phyloP scores from a whole-genome alignment of 495 filamentous ascomycete species.

The Corynascus novoguineensis region DNA sequence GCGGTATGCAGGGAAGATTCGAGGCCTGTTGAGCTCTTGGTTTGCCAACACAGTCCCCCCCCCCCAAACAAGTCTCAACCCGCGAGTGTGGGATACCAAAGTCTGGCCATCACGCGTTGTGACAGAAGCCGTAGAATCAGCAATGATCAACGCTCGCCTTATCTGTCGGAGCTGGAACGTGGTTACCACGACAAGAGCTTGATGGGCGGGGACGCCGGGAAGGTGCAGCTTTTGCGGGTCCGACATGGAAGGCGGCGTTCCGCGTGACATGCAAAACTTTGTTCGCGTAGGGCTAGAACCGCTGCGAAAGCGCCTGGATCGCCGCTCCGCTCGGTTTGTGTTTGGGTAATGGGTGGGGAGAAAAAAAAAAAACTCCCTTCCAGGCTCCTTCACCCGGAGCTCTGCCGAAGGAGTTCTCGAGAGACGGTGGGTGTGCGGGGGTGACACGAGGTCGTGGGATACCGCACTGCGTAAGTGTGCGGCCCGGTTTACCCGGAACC shows the following conservation, averaged over 20 bases:
- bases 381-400: not conserved
- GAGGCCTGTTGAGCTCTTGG: not conserved
- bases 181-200: not conserved
- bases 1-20: not conserved
- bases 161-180: not conserved
- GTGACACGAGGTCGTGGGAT: too few relatives aligned
- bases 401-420: not conserved
- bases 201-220: not conserved
- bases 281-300: constrained; percentile 9
- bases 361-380: not conserved
- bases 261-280: constrained; percentile 12
- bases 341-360: not conserved
- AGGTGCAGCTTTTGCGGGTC: not conserved
- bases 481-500: not conserved
- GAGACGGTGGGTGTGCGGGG: not conserved
- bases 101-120: constrained; percentile 6
- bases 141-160: constrained; percentile 4
- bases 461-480: not conserved
- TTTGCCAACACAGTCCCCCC: not conserved
- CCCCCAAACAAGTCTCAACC: not conserved
- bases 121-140: not conserved
- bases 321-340: not conserved
- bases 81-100: not conserved
- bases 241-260: not conserved
- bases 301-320: constrained; percentile 5